phyloP scores from a whole-genome alignment of 2,329 filamentous ascomycete genomes.

The Huntiella abstrusa region DNA sequence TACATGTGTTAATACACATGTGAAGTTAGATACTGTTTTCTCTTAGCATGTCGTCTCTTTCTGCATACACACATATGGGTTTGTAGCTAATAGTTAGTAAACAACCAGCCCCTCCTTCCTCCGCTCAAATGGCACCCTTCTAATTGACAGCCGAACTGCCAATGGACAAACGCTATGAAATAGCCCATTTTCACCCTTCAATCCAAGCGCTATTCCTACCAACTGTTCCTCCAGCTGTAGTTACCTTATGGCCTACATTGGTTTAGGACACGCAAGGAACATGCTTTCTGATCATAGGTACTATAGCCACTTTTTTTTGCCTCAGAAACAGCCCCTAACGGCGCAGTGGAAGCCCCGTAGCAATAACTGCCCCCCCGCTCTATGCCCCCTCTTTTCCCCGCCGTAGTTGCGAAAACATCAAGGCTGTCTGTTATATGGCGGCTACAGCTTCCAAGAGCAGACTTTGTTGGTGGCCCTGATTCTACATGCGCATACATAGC shows the following conservation, averaged over 20 bases:
- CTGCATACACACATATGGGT: no score
- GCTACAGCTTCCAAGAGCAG: constrained; percentile 2
- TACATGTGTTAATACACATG: no score
- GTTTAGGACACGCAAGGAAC: background rate
- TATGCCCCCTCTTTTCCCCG: no score
- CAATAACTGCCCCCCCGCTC: no score
- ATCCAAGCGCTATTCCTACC: background rate
- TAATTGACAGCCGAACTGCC: background rate
- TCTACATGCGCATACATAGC: no score
- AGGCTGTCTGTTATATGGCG: background rate
- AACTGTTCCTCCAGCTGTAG: background rate
- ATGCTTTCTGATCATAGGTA: background rate
- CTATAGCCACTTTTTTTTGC: background rate
- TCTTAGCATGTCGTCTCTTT: no score
- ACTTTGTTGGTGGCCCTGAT: background rate
- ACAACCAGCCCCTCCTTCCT: no score
- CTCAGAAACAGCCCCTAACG: background rate
- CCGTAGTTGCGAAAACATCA: no score
- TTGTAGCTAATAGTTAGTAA: no score
- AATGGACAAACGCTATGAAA: background rate
- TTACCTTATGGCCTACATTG: background rate
- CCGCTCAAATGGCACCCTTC: no score
- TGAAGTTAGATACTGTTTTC: no score
- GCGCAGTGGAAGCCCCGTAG: no score
- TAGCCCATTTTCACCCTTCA: background rate